phyloP scores from a whole-genome alignment of 2,329 filamentous ascomycete species.

The Biscogniauxia mediterranea region DNA sequence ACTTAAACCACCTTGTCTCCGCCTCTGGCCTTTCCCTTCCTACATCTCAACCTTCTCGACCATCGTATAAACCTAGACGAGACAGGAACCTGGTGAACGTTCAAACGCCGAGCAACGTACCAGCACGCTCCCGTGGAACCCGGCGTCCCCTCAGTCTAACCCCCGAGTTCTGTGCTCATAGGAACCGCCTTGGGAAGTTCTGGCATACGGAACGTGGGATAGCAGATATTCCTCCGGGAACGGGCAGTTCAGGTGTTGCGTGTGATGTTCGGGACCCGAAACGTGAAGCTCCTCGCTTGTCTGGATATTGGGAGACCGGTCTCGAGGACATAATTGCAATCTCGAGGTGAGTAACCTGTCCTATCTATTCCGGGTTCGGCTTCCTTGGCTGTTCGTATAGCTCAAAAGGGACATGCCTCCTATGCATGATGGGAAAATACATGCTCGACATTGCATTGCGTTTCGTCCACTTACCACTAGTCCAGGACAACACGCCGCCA shows the following conservation, averaged over 20 bases:
- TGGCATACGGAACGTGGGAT: slow-evolving; percentile 28
- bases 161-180: slow-evolving; percentile 21
- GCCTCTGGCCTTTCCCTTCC: slow-evolving; percentile 7
- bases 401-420: slow-evolving; percentile 10
- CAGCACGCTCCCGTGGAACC: slow-evolving; percentile 28
- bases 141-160: slow-evolving; percentile 21
- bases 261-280: slow-evolving; percentile 42
- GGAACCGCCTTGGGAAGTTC: slow-evolving; percentile 14
- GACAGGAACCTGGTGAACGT: slow-evolving; percentile 3
- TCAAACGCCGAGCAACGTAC: slow-evolving; percentile 22
- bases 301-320: slow-evolving; percentile 38
- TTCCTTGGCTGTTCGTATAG: slow-evolving; percentile 11
- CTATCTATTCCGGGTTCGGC: slow-evolving; percentile 1
- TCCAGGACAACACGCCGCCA: slow-evolving; percentile 43
- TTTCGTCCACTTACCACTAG: slow-evolving; percentile 24
- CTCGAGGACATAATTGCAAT: slow-evolving; percentile 31
- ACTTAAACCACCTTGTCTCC: slow-evolving; percentile 18
- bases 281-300: slow-evolving; percentile 41
- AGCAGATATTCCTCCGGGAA: slow-evolving; percentile 33
- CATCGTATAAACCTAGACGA: slow-evolving; percentile 8
- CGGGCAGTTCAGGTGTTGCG: slow-evolving; percentile 39
- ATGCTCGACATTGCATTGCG: slow-evolving; percentile 6
- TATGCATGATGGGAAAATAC: slow-evolving; percentile 9
- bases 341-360: slow-evolving; percentile 29
- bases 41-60: slow-evolving; percentile 6